A percentile compares a stretch with the other conserved stretches of the same genome.
Evolutionary conservation across 345 rosid species (phyloP).

Genomic region (Salix caprea): DNA sequence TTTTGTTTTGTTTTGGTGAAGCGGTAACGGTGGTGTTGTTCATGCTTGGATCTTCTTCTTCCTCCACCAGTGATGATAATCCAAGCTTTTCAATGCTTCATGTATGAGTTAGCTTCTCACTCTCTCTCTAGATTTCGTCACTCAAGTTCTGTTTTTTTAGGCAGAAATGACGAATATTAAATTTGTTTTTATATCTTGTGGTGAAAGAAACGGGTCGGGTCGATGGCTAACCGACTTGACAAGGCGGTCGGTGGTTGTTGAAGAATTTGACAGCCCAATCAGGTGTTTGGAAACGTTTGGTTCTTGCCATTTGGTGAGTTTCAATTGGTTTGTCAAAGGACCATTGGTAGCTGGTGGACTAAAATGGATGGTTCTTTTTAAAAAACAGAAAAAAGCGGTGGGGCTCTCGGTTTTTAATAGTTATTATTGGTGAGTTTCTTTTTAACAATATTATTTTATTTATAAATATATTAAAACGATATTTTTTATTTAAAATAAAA

Average conservation of each 20-base stretch:
- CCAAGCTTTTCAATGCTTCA: neutral
- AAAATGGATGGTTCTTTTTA: neutral
- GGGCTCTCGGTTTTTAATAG: neutral
- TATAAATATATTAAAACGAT: too few species aligned
- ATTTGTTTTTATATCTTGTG: neutral
- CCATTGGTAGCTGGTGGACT: neutral
- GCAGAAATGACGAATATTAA: neutral
- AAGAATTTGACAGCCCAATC: neutral
- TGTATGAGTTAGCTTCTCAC: neutral
- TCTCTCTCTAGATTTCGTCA: neutral
- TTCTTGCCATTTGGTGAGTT: neutral
- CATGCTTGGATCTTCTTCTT: slow-evolving; percentile 2
- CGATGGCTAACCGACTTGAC: neutral
- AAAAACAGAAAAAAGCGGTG: neutral
- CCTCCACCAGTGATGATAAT: slow-evolving; percentile 3
- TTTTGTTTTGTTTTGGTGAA: neutral
- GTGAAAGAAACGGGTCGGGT: neutral
- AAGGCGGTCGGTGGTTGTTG: neutral
- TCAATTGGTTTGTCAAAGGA: slow-evolving; percentile 12
- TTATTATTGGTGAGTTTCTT: too few species aligned
- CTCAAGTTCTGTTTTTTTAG: neutral
- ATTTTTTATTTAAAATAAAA: too few species aligned
- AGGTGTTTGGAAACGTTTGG: neutral
- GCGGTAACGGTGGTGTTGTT: slow-evolving; percentile 2
- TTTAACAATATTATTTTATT: too few species aligned